Conservation (phyloP, 768 basidiomycete species). For the Termitomyces sp. region DNA sequence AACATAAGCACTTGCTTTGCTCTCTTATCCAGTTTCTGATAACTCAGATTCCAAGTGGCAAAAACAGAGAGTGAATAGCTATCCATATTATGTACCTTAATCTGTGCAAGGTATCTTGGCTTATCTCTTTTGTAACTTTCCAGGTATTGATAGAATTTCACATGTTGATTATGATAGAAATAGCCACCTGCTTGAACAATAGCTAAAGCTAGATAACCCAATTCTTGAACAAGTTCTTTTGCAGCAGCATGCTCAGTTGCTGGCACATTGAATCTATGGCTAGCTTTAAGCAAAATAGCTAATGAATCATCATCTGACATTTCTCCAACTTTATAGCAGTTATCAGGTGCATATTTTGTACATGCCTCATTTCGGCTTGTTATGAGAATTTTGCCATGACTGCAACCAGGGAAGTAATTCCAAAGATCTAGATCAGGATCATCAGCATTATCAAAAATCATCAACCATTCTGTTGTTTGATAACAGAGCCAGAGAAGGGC, state of each 20-base stretch:
- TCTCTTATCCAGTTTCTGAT: too few relatives aligned
- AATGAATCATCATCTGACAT: background rate
- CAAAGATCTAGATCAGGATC: background rate
- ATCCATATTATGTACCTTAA: background rate
- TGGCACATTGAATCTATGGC: background rate
- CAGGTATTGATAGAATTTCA: background rate
- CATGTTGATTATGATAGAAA: too few relatives aligned
- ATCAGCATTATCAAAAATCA: too few relatives aligned
- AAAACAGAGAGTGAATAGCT: background rate
- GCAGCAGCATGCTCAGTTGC: background rate
- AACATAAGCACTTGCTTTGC: too few relatives aligned
- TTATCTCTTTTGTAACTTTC: background rate
- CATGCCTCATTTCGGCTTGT: background rate
- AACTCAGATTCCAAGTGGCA: too few relatives aligned
- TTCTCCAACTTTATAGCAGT: background rate
- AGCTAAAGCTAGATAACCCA: constrained; percentile 1
- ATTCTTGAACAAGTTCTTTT: constrained; percentile 1
- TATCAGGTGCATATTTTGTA: too few relatives aligned
- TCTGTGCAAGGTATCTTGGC: background rate
- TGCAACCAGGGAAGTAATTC: background rate
- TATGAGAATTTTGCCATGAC: constrained; percentile 12
- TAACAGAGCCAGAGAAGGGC: background rate
- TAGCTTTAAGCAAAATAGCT: background rate
- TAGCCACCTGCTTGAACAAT: background rate
- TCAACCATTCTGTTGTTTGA: background rate